phyloP scores from a whole-genome alignment of 768 basidiomycete species.

The Boletus rufocinnamomeus region DNA sequence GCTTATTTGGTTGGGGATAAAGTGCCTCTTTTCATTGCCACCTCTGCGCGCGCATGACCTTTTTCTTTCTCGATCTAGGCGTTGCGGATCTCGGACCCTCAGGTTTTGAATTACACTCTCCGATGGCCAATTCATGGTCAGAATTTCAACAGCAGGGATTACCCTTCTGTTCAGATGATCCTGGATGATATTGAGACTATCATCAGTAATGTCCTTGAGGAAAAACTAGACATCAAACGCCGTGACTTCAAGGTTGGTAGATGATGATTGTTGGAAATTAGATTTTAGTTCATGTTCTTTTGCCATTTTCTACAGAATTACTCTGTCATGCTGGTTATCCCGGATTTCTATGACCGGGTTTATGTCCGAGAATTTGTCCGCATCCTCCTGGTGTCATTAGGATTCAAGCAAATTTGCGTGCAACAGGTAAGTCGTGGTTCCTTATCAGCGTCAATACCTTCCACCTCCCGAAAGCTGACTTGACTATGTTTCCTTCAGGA shows the following conservation, averaged over 20 bases:
- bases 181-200: conserved; percentile 80
- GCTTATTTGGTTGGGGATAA: conserved; percentile 66
- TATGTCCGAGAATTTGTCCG: conserved; percentile 81
- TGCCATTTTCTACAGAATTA: conserved; percentile 56
- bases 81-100: conserved; percentile 68
- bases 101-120: conserved; percentile 65
- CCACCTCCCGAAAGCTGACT: background rate
- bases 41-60: conserved; percentile 6
- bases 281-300: background rate
- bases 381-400: conserved; percentile 73
- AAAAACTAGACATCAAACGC: conserved; percentile 55
- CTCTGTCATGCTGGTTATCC: conserved; percentile 86
- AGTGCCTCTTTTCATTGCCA: conserved; percentile 38
- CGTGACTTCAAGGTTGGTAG: conserved; percentile 60
- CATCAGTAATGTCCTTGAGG: conserved; percentile 58
- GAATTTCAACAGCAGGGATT: conserved; percentile 81
- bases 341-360: conserved; percentile 84
- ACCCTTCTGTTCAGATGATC: conserved; percentile 65
- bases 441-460: background rate
- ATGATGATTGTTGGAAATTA: background rate
- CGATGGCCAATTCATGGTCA: conserved; percentile 83
- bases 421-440: conserved; percentile 64
- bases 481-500: conserved; percentile 51
- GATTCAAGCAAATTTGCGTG: conserved; percentile 90
- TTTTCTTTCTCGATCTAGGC: conserved; percentile 48